A percentile compares a stretch with the other conserved stretches of the same genome.
Conservation (phyloP, 805 yeast species). For the Yarrowia divulgata region DNA sequence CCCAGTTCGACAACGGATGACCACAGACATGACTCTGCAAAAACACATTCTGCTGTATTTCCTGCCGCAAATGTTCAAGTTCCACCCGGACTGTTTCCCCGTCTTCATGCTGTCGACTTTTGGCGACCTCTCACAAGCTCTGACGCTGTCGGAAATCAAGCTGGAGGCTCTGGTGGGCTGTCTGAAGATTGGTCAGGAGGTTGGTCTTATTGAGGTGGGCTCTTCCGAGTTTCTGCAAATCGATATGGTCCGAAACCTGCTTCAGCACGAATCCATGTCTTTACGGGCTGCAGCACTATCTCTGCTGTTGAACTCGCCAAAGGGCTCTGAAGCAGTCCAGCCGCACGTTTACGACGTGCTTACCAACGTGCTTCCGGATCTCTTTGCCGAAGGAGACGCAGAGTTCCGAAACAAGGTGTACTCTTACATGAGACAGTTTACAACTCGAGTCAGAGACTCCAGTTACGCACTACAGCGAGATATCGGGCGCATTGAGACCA, state of each 20-base stretch:
- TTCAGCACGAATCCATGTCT: constrained; percentile 57
- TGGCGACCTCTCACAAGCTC: constrained; percentile 8
- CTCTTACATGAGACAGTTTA: constrained; percentile 66
- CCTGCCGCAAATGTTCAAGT: constrained; percentile 67
- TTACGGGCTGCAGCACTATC: constrained; percentile 65
- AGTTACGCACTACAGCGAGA: constrained; percentile 65
- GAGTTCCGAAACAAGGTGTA: constrained; percentile 72
- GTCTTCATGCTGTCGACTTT: constrained; percentile 49
- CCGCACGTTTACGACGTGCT: constrained; percentile 56
- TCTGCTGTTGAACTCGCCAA: constrained; percentile 65
- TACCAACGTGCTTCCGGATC: constrained; percentile 55
- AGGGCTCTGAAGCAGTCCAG: constrained; percentile 65
- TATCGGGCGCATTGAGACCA: constrained; percentile 53
- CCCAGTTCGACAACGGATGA: constrained; percentile 52
- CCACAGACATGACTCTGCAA: constrained; percentile 47
- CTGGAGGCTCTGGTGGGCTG: constrained; percentile 59
- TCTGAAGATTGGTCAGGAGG: constrained; percentile 68
- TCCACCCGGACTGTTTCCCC: constrained; percentile 56
- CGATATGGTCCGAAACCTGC: constrained; percentile 51
- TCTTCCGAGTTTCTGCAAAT: constrained; percentile 52
- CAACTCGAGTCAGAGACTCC: constrained; percentile 73
- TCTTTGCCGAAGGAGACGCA: constrained; percentile 69
- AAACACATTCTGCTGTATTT: constrained; percentile 65
- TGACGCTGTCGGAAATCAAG: constrained; percentile 44
- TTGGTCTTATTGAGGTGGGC: constrained; percentile 56